Base-by-base conservation (phyloP, 2,329 filamentous ascomycete species). In the Fusarium cyanostomum region DNA sequence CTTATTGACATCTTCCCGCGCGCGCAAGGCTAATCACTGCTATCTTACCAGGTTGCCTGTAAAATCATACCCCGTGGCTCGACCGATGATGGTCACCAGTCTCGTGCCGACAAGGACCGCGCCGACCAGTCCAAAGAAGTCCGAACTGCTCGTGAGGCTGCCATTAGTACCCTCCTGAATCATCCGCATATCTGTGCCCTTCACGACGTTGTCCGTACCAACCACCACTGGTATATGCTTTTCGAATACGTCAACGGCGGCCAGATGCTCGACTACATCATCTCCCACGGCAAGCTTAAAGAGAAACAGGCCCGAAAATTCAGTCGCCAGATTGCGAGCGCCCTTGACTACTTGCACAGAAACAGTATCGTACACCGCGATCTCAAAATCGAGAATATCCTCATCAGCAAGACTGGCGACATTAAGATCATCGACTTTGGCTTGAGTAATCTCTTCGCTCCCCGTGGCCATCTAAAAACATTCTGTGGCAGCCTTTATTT, bases 381-480 rank as follows among this genome's bases (percentile, higher is more conserved):
- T 74, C 80, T 99, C 67, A 99, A 99, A 83, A 99, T 99, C 68
- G 95, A 98, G 77, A 99, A 99, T 74, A 99, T 99, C 52, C 86
- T 99, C 60, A 99, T 99, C 79, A 97, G 93, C 83, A 98, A 98
- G 82, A 97, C 92, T 2, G 95, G 95, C 35, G 95, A 99, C 74
- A 99, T 99, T 78, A 98, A 98, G 76, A 98, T 99, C 71, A 99
- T 99, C 69, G 95, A 99, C 75, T 99, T 99, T 76, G 95, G 94
- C 27, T 83, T 99, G 52, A 98, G 94, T 81, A 99, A 99, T 72
- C 86, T 98, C 5, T 99, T 97, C 77, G 89, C 92, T 7, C 95
- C 95, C 1, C 84, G 89, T 39, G 86, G 86, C 61, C 89, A 96
- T 63, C 84, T 98, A 56, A 97, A 97, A 79, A 99, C 95, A 0